Evolutionary conservation across 345 rosid genomes (phyloP), one percentile per base, ranked within the genome.

Genomic region (Eucalyptus pauciflora): DNA sequence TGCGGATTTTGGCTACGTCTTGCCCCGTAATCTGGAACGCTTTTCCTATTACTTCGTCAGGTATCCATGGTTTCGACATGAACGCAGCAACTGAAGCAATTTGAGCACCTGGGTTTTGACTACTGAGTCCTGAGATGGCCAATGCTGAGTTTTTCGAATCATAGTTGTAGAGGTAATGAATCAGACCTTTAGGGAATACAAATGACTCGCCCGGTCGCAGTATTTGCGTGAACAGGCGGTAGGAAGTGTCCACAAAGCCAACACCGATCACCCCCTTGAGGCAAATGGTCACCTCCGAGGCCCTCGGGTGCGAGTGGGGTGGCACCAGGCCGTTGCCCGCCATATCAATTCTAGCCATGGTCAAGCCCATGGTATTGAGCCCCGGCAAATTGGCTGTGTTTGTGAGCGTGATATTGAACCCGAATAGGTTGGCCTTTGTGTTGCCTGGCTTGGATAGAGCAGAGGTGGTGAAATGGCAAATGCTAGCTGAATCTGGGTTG

Each of bases 61-160:
- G 94, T 8, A 94, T 71, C 4, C 8, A 45, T 17, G 95, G 94
- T 20, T 90, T 90, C 3, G 98, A 92, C 2, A 33, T 87, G 76
- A 97, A 96, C 8, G 91, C 6, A 3, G 95, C 94, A 56, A 91
- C 6, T 14, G 98, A 92, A 83, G 93, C 86, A 41, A 94, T 16
- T 91, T 96, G 98, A 88, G 92, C 87, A 15, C 97, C 98, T 37
- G 96, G 99, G 88, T 93, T 93, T 88, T 94, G 98, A 92, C 97
- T 94, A 45, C 88, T 93, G 25, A 95, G 92, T 88, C 98, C 97
- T 56, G 98, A 95, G 17, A 97, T 4, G 45, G 95, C 95, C 54
- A 95, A 29, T 18, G 98, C 98, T 4, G 95, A 89, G 48, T 49
- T 85, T 27, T 5, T 51, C 2, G 91, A 33, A 87, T 96, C 96